phyloP scores from a whole-genome alignment of 2,329 filamentous ascomycete genomes.

The Scolecobasidium constrictum region DNA sequence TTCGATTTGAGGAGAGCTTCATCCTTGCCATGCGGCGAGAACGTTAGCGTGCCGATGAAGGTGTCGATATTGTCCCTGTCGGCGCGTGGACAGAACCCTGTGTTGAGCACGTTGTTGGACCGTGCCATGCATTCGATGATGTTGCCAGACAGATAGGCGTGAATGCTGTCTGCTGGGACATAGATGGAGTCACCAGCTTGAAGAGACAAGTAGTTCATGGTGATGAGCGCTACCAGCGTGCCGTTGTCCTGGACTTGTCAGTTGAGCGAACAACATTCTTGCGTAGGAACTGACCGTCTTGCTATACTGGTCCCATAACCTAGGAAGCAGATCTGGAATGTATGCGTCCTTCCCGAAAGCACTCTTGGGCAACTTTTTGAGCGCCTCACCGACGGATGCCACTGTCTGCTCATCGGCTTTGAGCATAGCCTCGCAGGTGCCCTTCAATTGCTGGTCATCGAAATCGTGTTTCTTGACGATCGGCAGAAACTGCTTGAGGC shows the following conservation, averaged over 20 bases:
- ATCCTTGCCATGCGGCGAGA: slow-evolving; percentile 47
- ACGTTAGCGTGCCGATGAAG: slow-evolving; percentile 53
- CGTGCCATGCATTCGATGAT: slow-evolving; percentile 74
- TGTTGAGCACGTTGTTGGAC: slow-evolving; percentile 64
- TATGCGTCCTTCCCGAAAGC: slow-evolving; percentile 44
- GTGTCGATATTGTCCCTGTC: slow-evolving; percentile 54
- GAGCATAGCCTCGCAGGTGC: slow-evolving; percentile 45
- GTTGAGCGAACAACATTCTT: neutral
- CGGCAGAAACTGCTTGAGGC: slow-evolving; percentile 44
- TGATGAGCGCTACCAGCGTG: slow-evolving; percentile 55
- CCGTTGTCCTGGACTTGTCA: slow-evolving; percentile 44
- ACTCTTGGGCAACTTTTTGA: slow-evolving; percentile 37
- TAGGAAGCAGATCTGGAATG: slow-evolving; percentile 53
- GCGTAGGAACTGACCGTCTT: slow-evolving; percentile 17
- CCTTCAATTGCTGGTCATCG: slow-evolving; percentile 47
- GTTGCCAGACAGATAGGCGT: slow-evolving; percentile 62
- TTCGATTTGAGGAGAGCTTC: slow-evolving; percentile 45
- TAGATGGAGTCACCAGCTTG: slow-evolving; percentile 56
- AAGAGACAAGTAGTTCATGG: slow-evolving; percentile 64
- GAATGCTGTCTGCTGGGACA: slow-evolving; percentile 63
- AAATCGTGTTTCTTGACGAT: slow-evolving; percentile 31
- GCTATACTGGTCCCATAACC: slow-evolving; percentile 54
- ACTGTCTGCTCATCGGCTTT: slow-evolving; percentile 43
- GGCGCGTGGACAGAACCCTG: slow-evolving; percentile 59
- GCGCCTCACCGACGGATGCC: slow-evolving; percentile 39